phyloP scores from a whole-genome alignment of 2,329 filamentous ascomycete species.

The Botrytis tulipae region DNA sequence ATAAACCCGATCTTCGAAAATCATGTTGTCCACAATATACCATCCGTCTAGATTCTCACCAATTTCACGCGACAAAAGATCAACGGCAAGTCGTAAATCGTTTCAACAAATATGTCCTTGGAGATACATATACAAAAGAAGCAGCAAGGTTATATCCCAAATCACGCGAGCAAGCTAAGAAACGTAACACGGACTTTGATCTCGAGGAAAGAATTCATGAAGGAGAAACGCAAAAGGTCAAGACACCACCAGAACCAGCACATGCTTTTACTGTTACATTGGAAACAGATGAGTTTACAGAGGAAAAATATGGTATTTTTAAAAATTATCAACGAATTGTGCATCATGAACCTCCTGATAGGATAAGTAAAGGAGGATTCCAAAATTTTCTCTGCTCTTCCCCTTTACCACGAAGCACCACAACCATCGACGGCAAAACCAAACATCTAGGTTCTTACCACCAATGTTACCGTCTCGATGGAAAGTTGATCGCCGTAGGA shows the following conservation, averaged over 20 bases:
- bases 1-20: conserved; percentile 72
- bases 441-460: conserved; percentile 70
- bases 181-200: conserved; percentile 65
- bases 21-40: conserved; percentile 94
- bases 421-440: conserved; percentile 50
- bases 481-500: conserved; percentile 70
- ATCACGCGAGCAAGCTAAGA: conserved; percentile 63
- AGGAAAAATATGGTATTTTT: conserved; percentile 73
- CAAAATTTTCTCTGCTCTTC: conserved; percentile 72
- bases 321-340: conserved; percentile 73
- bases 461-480: conserved; percentile 78
- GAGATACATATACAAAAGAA: conserved; percentile 64
- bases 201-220: conserved; percentile 67
- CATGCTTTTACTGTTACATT: conserved; percentile 69
- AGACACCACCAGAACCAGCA: conserved; percentile 60
- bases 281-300: conserved; percentile 67
- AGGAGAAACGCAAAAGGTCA: conserved; percentile 49
- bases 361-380: conserved; percentile 63
- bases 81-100: conserved; percentile 75
- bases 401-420: conserved; percentile 51
- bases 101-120: conserved; percentile 70
- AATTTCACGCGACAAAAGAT: conserved; percentile 66
- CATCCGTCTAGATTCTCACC: conserved; percentile 65
- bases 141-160: conserved; percentile 63
- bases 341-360: conserved; percentile 61